Percentiles rank a stretch among this genome's conserved stretches.
Conservation (phyloP, 768 basidiomycete species). For the Candolleomyces efflorescens region DNA sequence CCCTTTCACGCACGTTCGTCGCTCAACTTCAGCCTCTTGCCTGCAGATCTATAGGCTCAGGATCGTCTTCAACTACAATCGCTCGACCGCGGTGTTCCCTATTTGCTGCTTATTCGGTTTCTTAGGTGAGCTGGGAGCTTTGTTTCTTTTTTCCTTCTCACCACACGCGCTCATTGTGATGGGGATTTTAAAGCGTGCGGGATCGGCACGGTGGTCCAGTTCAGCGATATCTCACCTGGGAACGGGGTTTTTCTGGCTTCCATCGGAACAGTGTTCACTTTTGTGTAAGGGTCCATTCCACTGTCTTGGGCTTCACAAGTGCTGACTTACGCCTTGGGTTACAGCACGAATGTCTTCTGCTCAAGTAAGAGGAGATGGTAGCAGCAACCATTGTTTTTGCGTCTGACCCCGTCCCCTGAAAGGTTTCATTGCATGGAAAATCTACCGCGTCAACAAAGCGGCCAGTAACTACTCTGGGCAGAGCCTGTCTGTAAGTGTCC, state of each 20-base stretch:
- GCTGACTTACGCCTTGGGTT: not conserved
- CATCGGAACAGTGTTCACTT: constrained; percentile 7
- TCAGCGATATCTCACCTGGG: constrained; percentile 2
- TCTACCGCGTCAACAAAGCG: constrained; percentile 8
- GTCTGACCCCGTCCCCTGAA: not conserved
- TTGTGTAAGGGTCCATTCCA: constrained; percentile 1
- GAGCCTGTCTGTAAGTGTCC: constrained; percentile 1
- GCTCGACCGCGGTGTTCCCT: constrained; percentile 7
- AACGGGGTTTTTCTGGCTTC: constrained; percentile 5
- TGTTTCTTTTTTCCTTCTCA: not conserved
- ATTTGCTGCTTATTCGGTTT: constrained; percentile 6
- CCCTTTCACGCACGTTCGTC: not conserved
- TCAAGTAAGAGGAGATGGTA: constrained; percentile 1
- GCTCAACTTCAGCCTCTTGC: too few species aligned
- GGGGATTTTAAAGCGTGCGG: constrained; percentile 2
- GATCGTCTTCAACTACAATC: constrained; percentile 11
- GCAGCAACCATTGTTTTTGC: not conserved
- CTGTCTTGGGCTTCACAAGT: not conserved
- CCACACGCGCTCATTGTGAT: not conserved
- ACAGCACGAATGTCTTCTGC: constrained; percentile 9
- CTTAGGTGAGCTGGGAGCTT: not conserved
- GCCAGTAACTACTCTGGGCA: constrained; percentile 6
- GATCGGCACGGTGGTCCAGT: constrained; percentile 7
- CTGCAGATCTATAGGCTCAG: constrained; percentile 3
- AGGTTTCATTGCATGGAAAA: constrained; percentile 9